Evolutionary conservation across 179 eudicot species (phyloP).

Genomic region (Nepenthes alata): DNA sequence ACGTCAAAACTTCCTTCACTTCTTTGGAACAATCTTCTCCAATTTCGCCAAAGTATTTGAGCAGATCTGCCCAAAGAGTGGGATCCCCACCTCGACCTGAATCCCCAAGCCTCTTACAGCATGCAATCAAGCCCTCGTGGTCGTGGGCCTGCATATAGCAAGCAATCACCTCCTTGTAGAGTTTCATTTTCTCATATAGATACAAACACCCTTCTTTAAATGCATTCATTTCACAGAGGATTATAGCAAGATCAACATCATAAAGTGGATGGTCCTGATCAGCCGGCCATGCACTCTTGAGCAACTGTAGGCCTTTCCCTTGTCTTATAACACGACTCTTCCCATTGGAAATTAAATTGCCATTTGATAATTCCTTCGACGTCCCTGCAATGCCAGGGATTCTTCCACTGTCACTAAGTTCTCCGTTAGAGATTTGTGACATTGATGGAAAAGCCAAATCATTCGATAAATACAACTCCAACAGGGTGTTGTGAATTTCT

Average conservation of each 20-base stretch:
- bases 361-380: slow-evolving; percentile 36
- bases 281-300: slow-evolving; percentile 75
- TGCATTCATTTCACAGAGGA: slow-evolving; percentile 79
- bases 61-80: slow-evolving; percentile 81
- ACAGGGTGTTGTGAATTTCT: slow-evolving; percentile 80
- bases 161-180: slow-evolving; percentile 86
- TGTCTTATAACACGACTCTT: slow-evolving; percentile 44
- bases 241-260: slow-evolving; percentile 85
- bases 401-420: slow-evolving; percentile 15
- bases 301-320: slow-evolving; percentile 70
- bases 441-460: slow-evolving; percentile 69
- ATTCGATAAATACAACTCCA: slow-evolving; percentile 80
- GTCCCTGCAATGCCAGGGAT: slow-evolving; percentile 7
- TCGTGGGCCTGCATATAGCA: slow-evolving; percentile 96
- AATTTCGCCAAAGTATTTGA: slow-evolving; percentile 93
- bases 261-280: slow-evolving; percentile 73
- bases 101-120: slow-evolving; percentile 96
- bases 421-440: slow-evolving; percentile 35
- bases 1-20: slow-evolving; percentile 83
- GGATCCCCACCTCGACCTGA: slow-evolving; percentile 87
- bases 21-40: slow-evolving; percentile 99
- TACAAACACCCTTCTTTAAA: slow-evolving; percentile 68
- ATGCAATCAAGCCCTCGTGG: slow-evolving; percentile 88
- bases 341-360: slow-evolving; percentile 33
- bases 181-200: slow-evolving; percentile 90